Conservation (phyloP, 768 basidiomycete genomes). For the Serendipita sp. region DNA sequence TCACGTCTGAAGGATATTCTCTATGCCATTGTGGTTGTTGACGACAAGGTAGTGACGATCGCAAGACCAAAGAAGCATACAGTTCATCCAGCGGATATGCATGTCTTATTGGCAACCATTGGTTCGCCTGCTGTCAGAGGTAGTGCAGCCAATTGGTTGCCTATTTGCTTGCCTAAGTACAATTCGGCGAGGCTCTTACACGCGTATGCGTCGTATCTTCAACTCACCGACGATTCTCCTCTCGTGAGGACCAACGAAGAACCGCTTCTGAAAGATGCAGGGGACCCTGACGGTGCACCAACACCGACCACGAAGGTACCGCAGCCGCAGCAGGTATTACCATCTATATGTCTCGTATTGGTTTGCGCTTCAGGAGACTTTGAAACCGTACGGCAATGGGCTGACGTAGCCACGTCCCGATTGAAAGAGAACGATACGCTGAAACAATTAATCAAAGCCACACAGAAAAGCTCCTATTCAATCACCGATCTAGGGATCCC, state of each 20-base stretch:
- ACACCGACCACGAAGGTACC: constrained; percentile 13
- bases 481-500: constrained; percentile 71
- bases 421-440: constrained; percentile 43
- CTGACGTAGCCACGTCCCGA: constrained; percentile 44
- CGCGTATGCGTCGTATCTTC: constrained; percentile 58
- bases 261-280: constrained; percentile 22
- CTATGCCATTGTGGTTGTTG: constrained; percentile 75
- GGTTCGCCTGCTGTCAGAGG: constrained; percentile 58
- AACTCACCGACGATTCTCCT: constrained; percentile 13
- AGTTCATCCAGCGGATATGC: constrained; percentile 82
- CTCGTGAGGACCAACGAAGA: neutral
- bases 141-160: constrained; percentile 77
- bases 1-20: constrained; percentile 52
- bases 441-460: constrained; percentile 24
- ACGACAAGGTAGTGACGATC: constrained; percentile 65
- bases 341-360: constrained; percentile 49
- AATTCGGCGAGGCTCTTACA: constrained; percentile 81
- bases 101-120: constrained; percentile 83
- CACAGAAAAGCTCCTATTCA: constrained; percentile 42
- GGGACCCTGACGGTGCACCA: neutral
- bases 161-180: constrained; percentile 90
- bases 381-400: constrained; percentile 66
- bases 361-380: constrained; percentile 75
- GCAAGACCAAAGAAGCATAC: constrained; percentile 85
- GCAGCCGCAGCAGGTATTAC: neutral